Conservation (phyloP, 306 rosid species). For the Cercis canadensis region DNA sequence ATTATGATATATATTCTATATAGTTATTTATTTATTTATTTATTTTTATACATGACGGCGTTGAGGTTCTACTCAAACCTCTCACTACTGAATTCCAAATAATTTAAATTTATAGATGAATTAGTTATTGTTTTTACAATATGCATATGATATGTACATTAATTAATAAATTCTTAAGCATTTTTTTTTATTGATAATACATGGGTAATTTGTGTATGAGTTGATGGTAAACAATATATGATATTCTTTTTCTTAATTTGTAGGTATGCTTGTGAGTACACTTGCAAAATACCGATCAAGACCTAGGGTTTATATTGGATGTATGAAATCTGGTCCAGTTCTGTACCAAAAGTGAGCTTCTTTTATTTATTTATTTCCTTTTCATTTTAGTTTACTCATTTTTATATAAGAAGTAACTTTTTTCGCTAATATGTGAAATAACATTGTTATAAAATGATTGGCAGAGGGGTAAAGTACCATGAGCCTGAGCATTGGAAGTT, state of each 20-base stretch:
- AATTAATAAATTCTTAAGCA: too few species aligned
- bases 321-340: slow-evolving; percentile 99
- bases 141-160: too few species aligned
- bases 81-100: too few species aligned
- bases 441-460: too few species aligned
- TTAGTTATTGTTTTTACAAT: too few species aligned
- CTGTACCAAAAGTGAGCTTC: slow-evolving; percentile 65
- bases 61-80: too few species aligned
- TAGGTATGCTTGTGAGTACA: slow-evolving; percentile 59
- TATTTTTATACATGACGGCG: not conserved
- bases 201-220: not conserved
- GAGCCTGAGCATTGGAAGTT: slow-evolving; percentile 95
- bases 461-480: slow-evolving; percentile 83
- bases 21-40: too few species aligned
- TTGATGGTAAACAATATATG: not conserved
- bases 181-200: not conserved
- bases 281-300: slow-evolving; percentile 66
- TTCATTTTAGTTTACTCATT: too few species aligned
- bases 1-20: too few species aligned
- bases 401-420: too few species aligned
- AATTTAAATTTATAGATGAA: too few species aligned
- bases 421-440: not conserved
- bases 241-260: not conserved
- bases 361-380: not conserved
- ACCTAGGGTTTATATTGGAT: slow-evolving; percentile 84